Percentiles rank a stretch among this genome's conserved stretches.
These are phyloP conservation scores for Pseudofabraea citricarpa DNA, from an alignment of 2,329 filamentous ascomycete genomes.

Conservation along the genomic window DNA sequence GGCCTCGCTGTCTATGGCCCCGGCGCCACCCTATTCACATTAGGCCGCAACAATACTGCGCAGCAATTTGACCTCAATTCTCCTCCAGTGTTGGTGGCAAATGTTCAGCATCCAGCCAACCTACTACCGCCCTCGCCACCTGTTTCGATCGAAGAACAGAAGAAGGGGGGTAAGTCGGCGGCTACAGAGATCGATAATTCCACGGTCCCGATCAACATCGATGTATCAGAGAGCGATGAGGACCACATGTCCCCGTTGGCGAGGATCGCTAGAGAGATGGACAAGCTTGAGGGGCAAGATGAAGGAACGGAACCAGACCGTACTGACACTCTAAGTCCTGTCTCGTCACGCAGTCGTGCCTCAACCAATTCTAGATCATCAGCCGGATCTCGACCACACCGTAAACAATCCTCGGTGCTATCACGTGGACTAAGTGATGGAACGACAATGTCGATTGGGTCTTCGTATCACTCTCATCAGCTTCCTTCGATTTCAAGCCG, in stretches of 20 bases:
- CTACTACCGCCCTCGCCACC: slow-evolving; percentile 76
- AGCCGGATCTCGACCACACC: slow-evolving; percentile 46
- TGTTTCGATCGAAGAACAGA: slow-evolving; percentile 71
- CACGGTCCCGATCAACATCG: slow-evolving; percentile 51
- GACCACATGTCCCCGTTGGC: slow-evolving; percentile 72
- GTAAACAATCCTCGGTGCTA: slow-evolving; percentile 44
- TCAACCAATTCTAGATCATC: slow-evolving; percentile 48
- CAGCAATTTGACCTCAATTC: slow-evolving; percentile 95
- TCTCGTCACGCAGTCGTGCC: slow-evolving; percentile 26
- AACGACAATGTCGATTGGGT: slow-evolving; percentile 65
- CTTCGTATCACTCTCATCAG: slow-evolving; percentile 39
- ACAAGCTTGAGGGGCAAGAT: slow-evolving; percentile 30
- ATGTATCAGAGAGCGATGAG: slow-evolving; percentile 70
- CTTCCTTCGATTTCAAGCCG: slow-evolving; percentile 28
- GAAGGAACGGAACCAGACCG: slow-evolving; percentile 19
- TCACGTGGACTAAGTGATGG: slow-evolving; percentile 56
- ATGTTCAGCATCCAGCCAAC: slow-evolving; percentile 80
- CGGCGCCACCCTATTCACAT: slow-evolving; percentile 85
- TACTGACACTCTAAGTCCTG: slow-evolving; percentile 25
- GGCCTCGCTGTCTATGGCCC: slow-evolving; percentile 86
- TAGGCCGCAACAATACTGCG: slow-evolving; percentile 81
- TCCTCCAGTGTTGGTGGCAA: slow-evolving; percentile 72
- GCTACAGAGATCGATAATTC: slow-evolving; percentile 28
- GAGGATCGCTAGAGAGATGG: slow-evolving; percentile 68
- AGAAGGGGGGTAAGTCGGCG: slow-evolving; percentile 32